Conservation (phyloP, 2,329 filamentous ascomycete genomes). For the Calonectria crousiana region DNA sequence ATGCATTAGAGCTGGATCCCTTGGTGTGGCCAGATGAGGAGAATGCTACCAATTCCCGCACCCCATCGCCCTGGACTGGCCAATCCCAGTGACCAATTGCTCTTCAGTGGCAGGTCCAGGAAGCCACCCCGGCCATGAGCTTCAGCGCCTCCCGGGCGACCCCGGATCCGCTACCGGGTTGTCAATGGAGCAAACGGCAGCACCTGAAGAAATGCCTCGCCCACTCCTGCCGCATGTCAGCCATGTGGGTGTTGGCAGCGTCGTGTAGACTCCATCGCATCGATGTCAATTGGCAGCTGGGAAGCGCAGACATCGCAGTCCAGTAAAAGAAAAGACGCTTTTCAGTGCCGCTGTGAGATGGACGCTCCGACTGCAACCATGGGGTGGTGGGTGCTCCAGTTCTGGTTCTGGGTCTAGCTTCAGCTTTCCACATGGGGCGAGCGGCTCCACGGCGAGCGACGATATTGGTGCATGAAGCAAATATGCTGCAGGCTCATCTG, state of each 20-base stretch:
- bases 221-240: constrained; percentile 33
- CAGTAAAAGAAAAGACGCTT: constrained; percentile 4
- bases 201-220: constrained; percentile 47
- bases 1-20: constrained; percentile 7
- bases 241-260: constrained; percentile 28
- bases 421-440: constrained; percentile 11
- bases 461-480: constrained; percentile 35
- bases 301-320: not conserved
- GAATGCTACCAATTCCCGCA: constrained; percentile 41
- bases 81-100: constrained; percentile 37
- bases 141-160: constrained; percentile 44
- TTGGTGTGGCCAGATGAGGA: constrained; percentile 4
- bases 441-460: constrained; percentile 29
- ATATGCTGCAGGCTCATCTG: constrained; percentile 32
- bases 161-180: constrained; percentile 45
- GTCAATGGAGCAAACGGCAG: constrained; percentile 40
- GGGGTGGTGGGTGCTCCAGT: constrained; percentile 12
- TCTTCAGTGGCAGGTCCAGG: constrained; percentile 12
- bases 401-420: not conserved
- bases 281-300: not conserved
- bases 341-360: constrained; percentile 5
- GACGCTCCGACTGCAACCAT: constrained; percentile 3
- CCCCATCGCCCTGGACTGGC: constrained; percentile 10
- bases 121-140: constrained; percentile 30
- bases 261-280: constrained; percentile 16